Evolutionary conservation across 2,329 filamentous ascomycete genomes (phyloP), one percentile per base, ranked within the genome.

Genomic region (Cytospora leucostoma): DNA sequence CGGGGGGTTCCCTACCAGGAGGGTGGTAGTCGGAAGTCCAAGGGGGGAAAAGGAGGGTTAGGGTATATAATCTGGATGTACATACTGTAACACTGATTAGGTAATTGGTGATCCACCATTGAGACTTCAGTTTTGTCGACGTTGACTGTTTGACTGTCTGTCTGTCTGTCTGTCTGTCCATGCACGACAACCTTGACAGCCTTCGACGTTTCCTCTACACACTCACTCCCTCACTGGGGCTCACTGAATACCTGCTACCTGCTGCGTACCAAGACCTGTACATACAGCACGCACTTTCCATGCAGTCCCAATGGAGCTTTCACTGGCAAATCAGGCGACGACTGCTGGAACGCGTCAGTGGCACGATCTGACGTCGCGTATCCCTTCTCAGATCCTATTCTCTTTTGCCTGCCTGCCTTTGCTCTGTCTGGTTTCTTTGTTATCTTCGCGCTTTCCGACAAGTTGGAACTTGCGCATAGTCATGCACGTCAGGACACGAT

Each of bases 401-500:
- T 19, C 21, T 51, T 13, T 33, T 27, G 27, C 27, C 27, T 27
- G 27, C 27, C 27, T 3, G 27, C 27, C 27, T 27, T 27, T 27
- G 4, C 27, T 27, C 27, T 27, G 27, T 47, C 44, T 47, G n/a
- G 44, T 47, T 47, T 47, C n/a, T 21, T 12, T 47, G 6, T 8
- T n/a, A 33, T 38, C 37, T 55, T 38, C 59, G 44, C 49, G 44
- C 51, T 40, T 56, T 40, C 59, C 59, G 50, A 47, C 59, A 54
- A 52, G 34, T 56, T 33, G 44, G 38, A 32, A 38, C 57, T 33
- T 49, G 38, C 35, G 27, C 52, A 57, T 54, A 52, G 49, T n/a
- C 27, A 61, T 19, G 15, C 15, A 47, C 33, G 27, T 61, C 34
- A 33, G n/a, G 55, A 53, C 34, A 59, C 56, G 44, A 55, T 37